Percentiles rank a stretch among this genome's conserved stretches.
Evolutionary conservation across 2,329 filamentous ascomycete genomes (phyloP).

Genomic region (Neopestalotiopsis rosae): DNA sequence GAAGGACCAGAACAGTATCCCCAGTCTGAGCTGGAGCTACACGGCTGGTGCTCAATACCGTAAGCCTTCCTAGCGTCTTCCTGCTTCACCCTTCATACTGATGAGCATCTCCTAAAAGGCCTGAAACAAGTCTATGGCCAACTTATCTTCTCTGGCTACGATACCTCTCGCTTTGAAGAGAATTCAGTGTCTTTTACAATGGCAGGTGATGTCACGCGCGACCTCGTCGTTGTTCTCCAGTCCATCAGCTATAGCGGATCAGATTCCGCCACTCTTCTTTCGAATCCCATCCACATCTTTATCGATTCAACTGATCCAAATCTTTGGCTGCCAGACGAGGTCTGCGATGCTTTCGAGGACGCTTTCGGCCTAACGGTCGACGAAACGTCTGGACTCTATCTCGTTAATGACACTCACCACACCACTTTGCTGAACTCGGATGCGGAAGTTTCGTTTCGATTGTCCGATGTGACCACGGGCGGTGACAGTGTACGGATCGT

Average conservation of each 20-base stretch:
- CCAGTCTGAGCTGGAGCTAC: slow-evolving; percentile 48
- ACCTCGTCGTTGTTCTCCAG: slow-evolving; percentile 44
- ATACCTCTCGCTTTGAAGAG: slow-evolving; percentile 43
- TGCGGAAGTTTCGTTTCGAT: slow-evolving; percentile 38
- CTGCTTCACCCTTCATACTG: not conserved
- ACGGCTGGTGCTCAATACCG: slow-evolving; percentile 47
- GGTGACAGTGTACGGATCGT: slow-evolving; percentile 37
- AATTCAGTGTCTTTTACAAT: slow-evolving; percentile 44
- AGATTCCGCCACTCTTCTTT: slow-evolving; percentile 36
- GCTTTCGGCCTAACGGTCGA: slow-evolving; percentile 39
- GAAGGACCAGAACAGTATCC: slow-evolving; percentile 41
- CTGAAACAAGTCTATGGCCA: slow-evolving; percentile 44
- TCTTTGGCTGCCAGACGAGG: slow-evolving; percentile 39
- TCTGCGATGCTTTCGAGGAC: slow-evolving; percentile 38
- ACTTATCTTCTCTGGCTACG: slow-evolving; percentile 46
- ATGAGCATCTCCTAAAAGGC: slow-evolving; percentile 24
- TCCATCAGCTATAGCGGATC: slow-evolving; percentile 43
- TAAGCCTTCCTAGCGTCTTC: slow-evolving; percentile 23
- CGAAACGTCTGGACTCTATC: slow-evolving; percentile 33
- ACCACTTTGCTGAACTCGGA: slow-evolving; percentile 33
- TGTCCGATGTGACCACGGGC: slow-evolving; percentile 38
- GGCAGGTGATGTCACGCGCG: slow-evolving; percentile 38
- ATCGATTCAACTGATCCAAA: slow-evolving; percentile 43
- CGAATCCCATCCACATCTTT: slow-evolving; percentile 39
- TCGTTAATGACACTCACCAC: slow-evolving; percentile 42